phyloP scores from a whole-genome alignment of 371 early-diverging fungal genomes.

The Rhizopus stolonifer region DNA sequence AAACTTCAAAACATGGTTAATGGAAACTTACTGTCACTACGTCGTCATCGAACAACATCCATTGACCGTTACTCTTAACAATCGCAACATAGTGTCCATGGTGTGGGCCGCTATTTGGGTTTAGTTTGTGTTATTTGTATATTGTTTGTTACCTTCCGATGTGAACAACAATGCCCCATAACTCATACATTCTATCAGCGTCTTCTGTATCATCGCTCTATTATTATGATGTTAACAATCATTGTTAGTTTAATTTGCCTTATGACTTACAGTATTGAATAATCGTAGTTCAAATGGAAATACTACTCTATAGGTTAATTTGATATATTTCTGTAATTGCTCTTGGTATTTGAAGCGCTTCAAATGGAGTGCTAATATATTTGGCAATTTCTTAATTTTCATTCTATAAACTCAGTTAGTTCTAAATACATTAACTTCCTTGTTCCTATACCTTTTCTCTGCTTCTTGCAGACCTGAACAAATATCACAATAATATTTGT shows the following conservation, averaged over 20 bases:
- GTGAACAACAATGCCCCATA: conserved; percentile 92
- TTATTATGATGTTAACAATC: not conserved
- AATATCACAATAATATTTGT: conserved; percentile 96
- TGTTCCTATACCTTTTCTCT: conserved; percentile 69
- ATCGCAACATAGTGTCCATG: conserved; percentile 96
- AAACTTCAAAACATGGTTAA: not conserved
- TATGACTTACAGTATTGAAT: conserved; percentile 83
- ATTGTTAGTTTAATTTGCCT: not conserved
- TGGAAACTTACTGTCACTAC: conserved; percentile 67
- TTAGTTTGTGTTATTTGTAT: not conserved
- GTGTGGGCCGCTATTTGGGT: conserved; percentile 76
- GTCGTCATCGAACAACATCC: conserved; percentile 96
- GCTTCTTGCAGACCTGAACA: conserved; percentile 96
- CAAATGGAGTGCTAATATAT: conserved; percentile 91
- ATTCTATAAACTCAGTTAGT: conserved; percentile 58
- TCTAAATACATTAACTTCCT: not conserved
- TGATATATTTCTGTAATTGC: conserved; percentile 83
- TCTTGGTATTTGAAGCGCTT: conserved; percentile 98
- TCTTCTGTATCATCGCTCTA: conserved; percentile 85
- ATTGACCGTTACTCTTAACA: conserved; percentile 81
- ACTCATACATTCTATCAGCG: conserved; percentile 79
- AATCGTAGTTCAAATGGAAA: conserved; percentile 92
- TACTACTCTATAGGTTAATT: conserved; percentile 91
- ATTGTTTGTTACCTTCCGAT: conserved; percentile 70
- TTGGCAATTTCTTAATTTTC: conserved; percentile 92